Evolutionary conservation across 306 rosid species (phyloP), one percentile per base, ranked within the genome.

Genomic region (Pterocarpus macrocarpus): DNA sequence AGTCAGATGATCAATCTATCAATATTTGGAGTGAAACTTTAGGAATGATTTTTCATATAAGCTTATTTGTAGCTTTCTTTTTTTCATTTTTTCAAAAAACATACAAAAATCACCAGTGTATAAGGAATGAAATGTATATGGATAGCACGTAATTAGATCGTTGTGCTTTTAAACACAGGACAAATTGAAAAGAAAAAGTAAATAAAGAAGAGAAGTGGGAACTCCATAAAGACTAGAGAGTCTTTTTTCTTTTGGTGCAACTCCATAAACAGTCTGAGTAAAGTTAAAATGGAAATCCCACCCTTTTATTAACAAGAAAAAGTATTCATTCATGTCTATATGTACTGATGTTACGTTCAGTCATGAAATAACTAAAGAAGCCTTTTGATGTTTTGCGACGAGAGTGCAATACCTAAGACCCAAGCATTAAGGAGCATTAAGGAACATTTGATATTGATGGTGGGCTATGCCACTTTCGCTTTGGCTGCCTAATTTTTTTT

Each of bases 371-470:
- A 45, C 15, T 34, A 71, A 44, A 82, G 76, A 75, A 17, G 38
- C 55, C 77, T 83, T 71, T 79, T 75, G 64, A 81, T 77, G 73
- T 71, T 81, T 79, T 67, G 39, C 33, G 73, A 75, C 33, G 77
- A 56, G 43, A 80, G 82, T 56, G 89, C 73, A 80, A 83, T 79
- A 30, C 64, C 72, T 63, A 82, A 80, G 70, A 80, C 87, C 80
- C 89, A 70, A 36, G 88, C 89, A 83, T 55, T 58, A 83, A 83
- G 86, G 15, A 77, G 82, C 82, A 77, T 69, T 77, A 77, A 71
- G 79, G 79, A 83, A 32, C 75, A 77, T 59, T 69, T 69, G 88
- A 90, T 75, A 34, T 45, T 85, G 64, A 71, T 65, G 5, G 71
- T 79, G 52, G 41, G 64, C 63, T 14, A 41, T 55, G 73, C 61